phyloP scores from a whole-genome alignment of 2,329 filamentous ascomycete species.

The Calonectria hongkongensis region DNA sequence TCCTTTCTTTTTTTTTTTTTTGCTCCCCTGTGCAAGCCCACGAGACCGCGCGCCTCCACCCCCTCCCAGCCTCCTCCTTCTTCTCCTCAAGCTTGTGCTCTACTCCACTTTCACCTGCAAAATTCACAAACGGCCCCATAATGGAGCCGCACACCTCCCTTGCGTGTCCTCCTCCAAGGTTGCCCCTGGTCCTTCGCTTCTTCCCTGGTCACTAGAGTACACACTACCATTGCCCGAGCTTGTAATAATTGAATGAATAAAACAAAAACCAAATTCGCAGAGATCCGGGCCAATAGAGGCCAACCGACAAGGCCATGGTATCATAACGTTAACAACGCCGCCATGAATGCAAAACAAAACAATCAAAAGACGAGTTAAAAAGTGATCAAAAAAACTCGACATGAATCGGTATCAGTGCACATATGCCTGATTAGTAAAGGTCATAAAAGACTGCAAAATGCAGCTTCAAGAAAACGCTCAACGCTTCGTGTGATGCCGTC shows the following conservation, averaged over 20 bases:
- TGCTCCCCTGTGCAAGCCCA: conserved; percentile 11
- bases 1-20: conserved; percentile 43
- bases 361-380: conserved; percentile 38
- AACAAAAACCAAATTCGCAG: conserved; percentile 38
- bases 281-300: conserved; percentile 43
- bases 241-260: conserved; percentile 44
- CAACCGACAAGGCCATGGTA: conserved; percentile 56
- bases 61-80: conserved; percentile 33
- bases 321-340: conserved; percentile 54
- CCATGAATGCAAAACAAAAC: conserved; percentile 50
- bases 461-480: conserved; percentile 53
- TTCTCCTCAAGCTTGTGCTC: conserved; percentile 25
- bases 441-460: conserved; percentile 47
- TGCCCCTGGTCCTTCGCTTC: conserved; percentile 49
- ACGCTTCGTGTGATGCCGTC: conserved; percentile 55
- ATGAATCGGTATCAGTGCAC: conserved; percentile 31
- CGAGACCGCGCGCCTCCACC: conserved; percentile 31
- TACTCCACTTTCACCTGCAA: conserved; percentile 48
- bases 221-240: conserved; percentile 53
- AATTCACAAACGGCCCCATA: conserved; percentile 40
- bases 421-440: conserved; percentile 35
- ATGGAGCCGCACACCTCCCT: conserved; percentile 34
- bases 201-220: conserved; percentile 54
- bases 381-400: conserved; percentile 35
- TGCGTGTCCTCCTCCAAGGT: conserved; percentile 49